Evolutionary conservation across 768 basidiomycete species (phyloP), one percentile per base, ranked within the genome.

Genomic region (Hericium erinaceus): DNA sequence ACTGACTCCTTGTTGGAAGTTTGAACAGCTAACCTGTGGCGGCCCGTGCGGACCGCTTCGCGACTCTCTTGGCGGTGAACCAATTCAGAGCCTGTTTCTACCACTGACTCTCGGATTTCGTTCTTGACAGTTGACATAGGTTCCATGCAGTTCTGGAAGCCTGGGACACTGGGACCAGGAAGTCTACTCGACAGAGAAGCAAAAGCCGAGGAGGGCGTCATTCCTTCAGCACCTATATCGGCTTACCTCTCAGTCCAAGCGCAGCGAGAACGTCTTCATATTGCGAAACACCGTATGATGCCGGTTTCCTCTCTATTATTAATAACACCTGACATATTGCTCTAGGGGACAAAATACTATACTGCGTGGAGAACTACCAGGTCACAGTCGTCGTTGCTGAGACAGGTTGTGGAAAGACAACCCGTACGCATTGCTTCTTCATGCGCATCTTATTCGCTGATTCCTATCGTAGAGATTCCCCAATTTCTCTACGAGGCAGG

Each of bases 381-480:
- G 87, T 94, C 9, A 78, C 86, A 2, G 91, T 98, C 52, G 85
- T 98, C 5, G 89, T 95, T 9, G 95, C 90, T 9, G 90, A 98
- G 66, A 98, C 97, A 0, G 97, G 97, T 2, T 97, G 91, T 58
- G 97, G 97, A 49, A 98, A 99, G 74, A 95, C 94, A 7, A 99
- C 95, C 61, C 95, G 94, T 95, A 62, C 69, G 89, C 49, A 18
- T 77, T 33, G 58, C 18, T 61, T 18, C 28, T 33, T 37, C 58
- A 39, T 63, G 48, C 57, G 33, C 48, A 28, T 41, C 56, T 41
- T 55, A 48, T 46, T 55, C 61, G 57, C 60, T 60, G 65, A 56
- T 60, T 66, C 57, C 41, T 54, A 52, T 15, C 48, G 10, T 62
- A 98, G 93, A 99, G 71, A 79, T 99, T 48, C 95, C 97, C 1